A percentile compares a stretch with the other conserved stretches of the same genome.
These are phyloP conservation scores for Neopestalotiopsis sp. DNA, from an alignment of 2,329 filamentous ascomycete genomes.

Conservation along the genomic window DNA sequence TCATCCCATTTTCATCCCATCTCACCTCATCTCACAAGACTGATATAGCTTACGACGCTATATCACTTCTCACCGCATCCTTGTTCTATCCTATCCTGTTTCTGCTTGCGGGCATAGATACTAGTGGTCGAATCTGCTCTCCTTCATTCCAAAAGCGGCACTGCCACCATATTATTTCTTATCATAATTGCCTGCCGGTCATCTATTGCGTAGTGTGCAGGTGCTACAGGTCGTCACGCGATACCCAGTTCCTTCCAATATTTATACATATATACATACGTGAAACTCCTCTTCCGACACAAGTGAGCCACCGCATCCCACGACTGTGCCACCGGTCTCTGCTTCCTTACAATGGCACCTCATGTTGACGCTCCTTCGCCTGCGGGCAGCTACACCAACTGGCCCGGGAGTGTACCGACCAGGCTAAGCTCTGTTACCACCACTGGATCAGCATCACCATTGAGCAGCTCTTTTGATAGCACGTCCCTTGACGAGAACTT, in stretches of 20 bases:
- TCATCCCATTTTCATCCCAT: background rate
- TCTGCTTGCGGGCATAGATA: background rate
- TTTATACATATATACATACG: no score
- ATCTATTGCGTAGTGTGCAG: background rate
- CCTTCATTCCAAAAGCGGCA: background rate
- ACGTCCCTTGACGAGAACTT: constrained; percentile 31
- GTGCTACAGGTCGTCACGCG: background rate
- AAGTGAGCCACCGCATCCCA: background rate
- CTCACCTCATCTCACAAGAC: background rate
- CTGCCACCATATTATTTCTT: background rate
- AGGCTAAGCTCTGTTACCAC: constrained; percentile 28
- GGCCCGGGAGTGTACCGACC: constrained; percentile 31
- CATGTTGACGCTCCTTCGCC: constrained; percentile 42
- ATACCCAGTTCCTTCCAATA: background rate
- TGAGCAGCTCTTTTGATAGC: constrained; percentile 36
- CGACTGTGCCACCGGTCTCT: background rate
- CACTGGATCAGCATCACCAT: constrained; percentile 22
- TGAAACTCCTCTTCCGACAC: background rate
- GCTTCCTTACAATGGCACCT: constrained; percentile 35
- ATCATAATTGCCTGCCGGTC: background rate
- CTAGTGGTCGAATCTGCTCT: background rate
- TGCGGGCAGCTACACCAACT: constrained; percentile 37
- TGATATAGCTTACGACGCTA: background rate
- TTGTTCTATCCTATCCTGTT: background rate
- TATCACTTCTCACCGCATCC: constrained; percentile 2